These are phyloP conservation scores for Pythium coloratum DNA, from an alignment of 352 stramenopile genomes.

Conservation along the genomic window DNA sequence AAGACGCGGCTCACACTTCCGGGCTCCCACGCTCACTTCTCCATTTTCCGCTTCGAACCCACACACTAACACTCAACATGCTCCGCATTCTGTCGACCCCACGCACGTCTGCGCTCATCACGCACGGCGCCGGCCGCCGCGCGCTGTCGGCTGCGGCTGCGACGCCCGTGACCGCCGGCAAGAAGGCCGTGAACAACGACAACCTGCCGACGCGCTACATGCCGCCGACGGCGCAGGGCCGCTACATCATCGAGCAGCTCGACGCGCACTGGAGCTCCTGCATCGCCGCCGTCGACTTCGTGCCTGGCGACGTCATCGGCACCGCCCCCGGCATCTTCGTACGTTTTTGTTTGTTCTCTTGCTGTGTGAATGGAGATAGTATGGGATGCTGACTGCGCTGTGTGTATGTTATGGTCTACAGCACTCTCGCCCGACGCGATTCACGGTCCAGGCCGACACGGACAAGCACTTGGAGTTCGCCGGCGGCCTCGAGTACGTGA, in stretches of 20 bases:
- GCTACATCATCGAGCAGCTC: constrained; percentile 70
- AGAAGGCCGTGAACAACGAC: constrained; percentile 17
- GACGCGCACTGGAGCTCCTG: constrained; percentile 75
- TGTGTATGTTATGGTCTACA: constrained; percentile 7
- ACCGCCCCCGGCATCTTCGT: constrained; percentile 69
- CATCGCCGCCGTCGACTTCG: constrained; percentile 67
- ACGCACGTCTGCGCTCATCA: neutral
- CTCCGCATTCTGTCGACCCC: constrained; percentile 24
- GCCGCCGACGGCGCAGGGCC: constrained; percentile 54
- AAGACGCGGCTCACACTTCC: neutral
- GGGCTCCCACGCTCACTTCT: neutral
- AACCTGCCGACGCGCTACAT: constrained; percentile 51
- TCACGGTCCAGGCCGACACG: constrained; percentile 78
- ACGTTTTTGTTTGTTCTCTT: constrained; percentile 24
- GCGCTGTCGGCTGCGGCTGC: constrained; percentile 41
- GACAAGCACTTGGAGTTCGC: constrained; percentile 84
- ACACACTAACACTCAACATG: constrained; percentile 5
- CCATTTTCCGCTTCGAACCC: neutral
- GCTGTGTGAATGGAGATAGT: neutral
- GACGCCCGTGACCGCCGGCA: constrained; percentile 29
- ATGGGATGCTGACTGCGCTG: neutral
- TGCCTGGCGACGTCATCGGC: constrained; percentile 65
- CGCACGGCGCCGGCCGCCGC: constrained; percentile 31
- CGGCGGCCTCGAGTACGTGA: constrained; percentile 85
- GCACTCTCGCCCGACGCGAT: constrained; percentile 71